Base-by-base conservation (phyloP, 495 filamentous ascomycete genomes). In the Aspergillus kassunensis region DNA sequence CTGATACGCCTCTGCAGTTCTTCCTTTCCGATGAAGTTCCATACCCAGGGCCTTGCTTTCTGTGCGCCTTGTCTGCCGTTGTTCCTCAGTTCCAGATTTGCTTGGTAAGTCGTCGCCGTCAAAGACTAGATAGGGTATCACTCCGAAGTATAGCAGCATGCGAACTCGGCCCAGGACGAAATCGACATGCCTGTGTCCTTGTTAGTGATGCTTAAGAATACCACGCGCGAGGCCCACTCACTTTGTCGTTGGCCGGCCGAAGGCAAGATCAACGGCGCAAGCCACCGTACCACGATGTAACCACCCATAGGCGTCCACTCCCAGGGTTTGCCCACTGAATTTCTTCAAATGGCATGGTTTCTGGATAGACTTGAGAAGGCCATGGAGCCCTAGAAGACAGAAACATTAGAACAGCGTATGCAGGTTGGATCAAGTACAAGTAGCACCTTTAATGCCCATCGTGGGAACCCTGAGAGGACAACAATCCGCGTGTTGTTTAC, bases 261-360 rank as follows among this genome's bases (percentile, higher is more conserved):
- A 76, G 24, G 91, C 95, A 40, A 99, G 77, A 53, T 97, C 95
- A 55, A 95, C 84, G 49, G 92, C 88, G 66, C 93, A 99, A 20
- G 91, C 78, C 44, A 95, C 82, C 20, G 91, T 89, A 25, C 92
- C 95, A 55, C 95, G 87, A 65, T 99, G 95, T 29, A 99, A 83
- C 95, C 95, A 99, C 63, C 91, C 93, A 76, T 99, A 99, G 51
- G 87, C 91, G 68, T 99, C 95, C 13, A 99, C 82, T 3, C 88
- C 95, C 35, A 99, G 80, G 3, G 89, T 95, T 66, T 92, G 86
- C 25, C 91, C 92, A 11, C 80, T 78, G 66, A 88, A 97, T 60
- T 91, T 88, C 64, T 87, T 95, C 45, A 99, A 72, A 51, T 91
- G 85, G 48, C 82, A 86, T 58, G 86, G 88, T 60, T 89, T 89